Conservation (phyloP, 2,329 filamentous ascomycete genomes). For the Dothistroma pini region DNA sequence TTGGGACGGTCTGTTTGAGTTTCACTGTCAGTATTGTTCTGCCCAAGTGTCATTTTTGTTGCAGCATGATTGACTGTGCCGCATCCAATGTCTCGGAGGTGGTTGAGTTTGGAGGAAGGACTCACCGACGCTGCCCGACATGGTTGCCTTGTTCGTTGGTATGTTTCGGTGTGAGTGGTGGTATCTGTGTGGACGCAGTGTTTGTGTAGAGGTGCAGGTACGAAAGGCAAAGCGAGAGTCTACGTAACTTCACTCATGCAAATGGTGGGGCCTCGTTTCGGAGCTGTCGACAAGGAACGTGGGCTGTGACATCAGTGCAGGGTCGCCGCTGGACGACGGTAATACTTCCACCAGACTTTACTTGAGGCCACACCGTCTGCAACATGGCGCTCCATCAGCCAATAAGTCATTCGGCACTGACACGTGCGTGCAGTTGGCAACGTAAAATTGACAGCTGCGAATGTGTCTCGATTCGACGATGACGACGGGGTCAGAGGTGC, state of each 20-base stretch:
- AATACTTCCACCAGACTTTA: neutral
- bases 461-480: neutral
- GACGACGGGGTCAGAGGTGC: neutral
- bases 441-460: neutral
- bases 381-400: neutral
- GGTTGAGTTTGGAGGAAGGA: neutral
- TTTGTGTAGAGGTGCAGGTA: neutral
- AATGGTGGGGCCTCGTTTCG: neutral
- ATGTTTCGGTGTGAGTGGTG: neutral
- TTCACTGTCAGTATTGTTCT: neutral
- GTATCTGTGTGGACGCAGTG: neutral
- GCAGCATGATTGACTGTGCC: neutral
- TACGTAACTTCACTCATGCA: neutral
- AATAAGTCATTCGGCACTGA: neutral
- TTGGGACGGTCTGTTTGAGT: slow-evolving; percentile 64
- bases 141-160: neutral
- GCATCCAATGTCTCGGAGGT: neutral
- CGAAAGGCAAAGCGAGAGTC: neutral
- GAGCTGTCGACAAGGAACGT: neutral
- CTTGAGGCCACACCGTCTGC: neutral
- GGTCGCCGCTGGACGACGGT: neutral
- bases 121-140: slow-evolving; percentile 5
- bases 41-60: neutral
- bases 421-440: neutral
- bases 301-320: slow-evolving; percentile 1